A percentile compares a stretch with the other conserved stretches of the same genome.
Conservation (phyloP, 2,329 filamentous ascomycete genomes). For the Curvularia lunata region DNA sequence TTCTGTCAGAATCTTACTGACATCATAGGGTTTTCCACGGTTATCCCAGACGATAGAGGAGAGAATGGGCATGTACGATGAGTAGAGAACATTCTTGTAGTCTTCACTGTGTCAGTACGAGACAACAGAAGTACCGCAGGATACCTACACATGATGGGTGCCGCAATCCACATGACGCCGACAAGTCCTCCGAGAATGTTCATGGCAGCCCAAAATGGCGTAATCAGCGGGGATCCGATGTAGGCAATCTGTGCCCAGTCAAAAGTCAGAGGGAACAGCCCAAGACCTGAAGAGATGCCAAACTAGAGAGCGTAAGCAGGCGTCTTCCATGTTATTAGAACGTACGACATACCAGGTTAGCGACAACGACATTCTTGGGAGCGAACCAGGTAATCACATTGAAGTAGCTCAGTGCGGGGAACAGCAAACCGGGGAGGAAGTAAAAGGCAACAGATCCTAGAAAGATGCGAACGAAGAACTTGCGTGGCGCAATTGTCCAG, state of each 20-base stretch:
- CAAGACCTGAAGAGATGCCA: conserved; percentile 82
- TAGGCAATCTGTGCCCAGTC: conserved; percentile 91
- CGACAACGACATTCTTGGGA: conserved; percentile 82
- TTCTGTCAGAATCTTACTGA: conserved; percentile 76
- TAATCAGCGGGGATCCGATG: conserved; percentile 82
- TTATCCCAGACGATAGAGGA: conserved; percentile 88
- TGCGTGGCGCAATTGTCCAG: conserved; percentile 82
- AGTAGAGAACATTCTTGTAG: conserved; percentile 79
- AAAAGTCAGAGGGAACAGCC: conserved; percentile 84
- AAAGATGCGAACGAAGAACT: conserved; percentile 81
- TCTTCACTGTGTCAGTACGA: conserved; percentile 50
- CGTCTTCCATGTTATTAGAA: background rate
- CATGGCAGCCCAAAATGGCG: conserved; percentile 85
- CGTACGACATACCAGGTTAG: conserved; percentile 67
- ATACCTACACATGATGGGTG: conserved; percentile 70
- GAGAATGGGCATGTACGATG: conserved; percentile 84
- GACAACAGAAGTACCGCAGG: background rate
- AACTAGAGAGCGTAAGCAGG: conserved; percentile 56
- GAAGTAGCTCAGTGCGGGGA: conserved; percentile 87
- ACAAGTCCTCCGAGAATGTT: conserved; percentile 83
- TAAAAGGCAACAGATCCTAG: conserved; percentile 77
- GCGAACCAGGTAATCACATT: conserved; percentile 89
- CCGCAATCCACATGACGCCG: conserved; percentile 83
- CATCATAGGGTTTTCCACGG: conserved; percentile 78
- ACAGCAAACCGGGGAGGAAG: conserved; percentile 80